phyloP scores from a whole-genome alignment of 495 filamentous ascomycete species.

The Lophium mytilinum region DNA sequence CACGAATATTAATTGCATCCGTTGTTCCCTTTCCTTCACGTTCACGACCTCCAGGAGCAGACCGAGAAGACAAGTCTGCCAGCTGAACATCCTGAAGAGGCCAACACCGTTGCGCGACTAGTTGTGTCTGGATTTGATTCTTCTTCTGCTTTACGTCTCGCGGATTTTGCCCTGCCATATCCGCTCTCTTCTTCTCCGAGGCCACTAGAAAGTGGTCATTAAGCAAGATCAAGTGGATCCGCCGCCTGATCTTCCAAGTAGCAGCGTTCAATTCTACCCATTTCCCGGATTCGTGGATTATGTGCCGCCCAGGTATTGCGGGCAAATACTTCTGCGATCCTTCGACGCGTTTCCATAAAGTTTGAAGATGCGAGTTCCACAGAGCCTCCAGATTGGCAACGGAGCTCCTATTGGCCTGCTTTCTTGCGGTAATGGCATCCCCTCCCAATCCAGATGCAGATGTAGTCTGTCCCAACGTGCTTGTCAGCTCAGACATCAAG shows the following conservation, averaged over 20 bases:
- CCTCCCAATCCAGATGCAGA: conserved; percentile 30
- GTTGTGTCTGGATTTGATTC: conserved; percentile 50
- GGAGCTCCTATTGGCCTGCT: conserved; percentile 63
- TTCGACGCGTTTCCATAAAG: conserved; percentile 89
- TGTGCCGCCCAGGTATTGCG: conserved; percentile 81
- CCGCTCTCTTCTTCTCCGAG: conserved; percentile 80
- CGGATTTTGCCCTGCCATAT: conserved; percentile 41
- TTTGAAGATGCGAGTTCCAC: conserved; percentile 81
- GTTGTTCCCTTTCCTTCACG: conserved; percentile 53
- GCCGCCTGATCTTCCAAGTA: conserved; percentile 81
- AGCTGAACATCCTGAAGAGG: conserved; percentile 88
- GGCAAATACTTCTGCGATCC: conserved; percentile 95
- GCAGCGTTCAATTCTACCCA: conserved; percentile 97
- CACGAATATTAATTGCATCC: conserved; percentile 85
- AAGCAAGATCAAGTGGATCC: conserved; percentile 81
- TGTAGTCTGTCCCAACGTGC: conserved; percentile 63
- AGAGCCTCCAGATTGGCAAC: conserved; percentile 93
- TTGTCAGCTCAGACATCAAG: conserved; percentile 79
- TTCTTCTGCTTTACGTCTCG: conserved; percentile 23
- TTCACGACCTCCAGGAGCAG: conserved; percentile 37
- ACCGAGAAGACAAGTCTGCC: conserved; percentile 66
- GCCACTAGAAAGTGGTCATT: conserved; percentile 94
- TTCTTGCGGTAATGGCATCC: conserved; percentile 44
- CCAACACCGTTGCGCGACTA: conserved; percentile 92
- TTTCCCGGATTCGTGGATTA: conserved; percentile 76